These are phyloP conservation scores for Acorus gramineus DNA, from an alignment of 106 monocot genomes.

Conservation along the genomic window DNA sequence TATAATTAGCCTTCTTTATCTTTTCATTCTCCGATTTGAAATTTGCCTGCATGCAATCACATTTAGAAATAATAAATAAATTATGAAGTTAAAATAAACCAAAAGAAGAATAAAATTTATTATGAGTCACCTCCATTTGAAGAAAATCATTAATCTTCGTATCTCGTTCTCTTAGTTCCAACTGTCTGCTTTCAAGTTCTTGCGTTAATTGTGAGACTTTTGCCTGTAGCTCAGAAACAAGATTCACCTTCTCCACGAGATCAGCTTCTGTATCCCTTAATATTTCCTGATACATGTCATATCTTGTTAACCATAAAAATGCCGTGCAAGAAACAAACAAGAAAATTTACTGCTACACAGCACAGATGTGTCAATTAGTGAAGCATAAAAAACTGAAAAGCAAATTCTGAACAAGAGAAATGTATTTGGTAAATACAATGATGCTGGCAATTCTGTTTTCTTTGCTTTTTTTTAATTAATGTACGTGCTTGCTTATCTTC, in stretches of 20 bases:
- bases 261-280: constrained; percentile 34
- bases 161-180: constrained; percentile 46
- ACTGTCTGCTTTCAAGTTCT: constrained; percentile 37
- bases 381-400: no score
- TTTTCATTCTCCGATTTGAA: constrained; percentile 52
- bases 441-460: no score
- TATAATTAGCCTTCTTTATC: constrained; percentile 23
- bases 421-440: no score
- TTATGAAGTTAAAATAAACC: background rate
- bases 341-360: no score
- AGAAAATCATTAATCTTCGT: constrained; percentile 53
- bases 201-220: constrained; percentile 38
- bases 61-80: background rate
- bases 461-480: no score
- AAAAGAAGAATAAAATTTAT: background rate
- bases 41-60: constrained; percentile 26
- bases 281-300: constrained; percentile 16
- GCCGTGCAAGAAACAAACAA: no score
- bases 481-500: no score
- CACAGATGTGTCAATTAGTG: no score
- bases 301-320: background rate
- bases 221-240: constrained; percentile 55
- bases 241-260: constrained; percentile 30
- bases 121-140: constrained; percentile 39
- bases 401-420: no score